Evolutionary conservation across 371 early-diverging fungal species (phyloP).

Genomic region (Mortierella sp.): DNA sequence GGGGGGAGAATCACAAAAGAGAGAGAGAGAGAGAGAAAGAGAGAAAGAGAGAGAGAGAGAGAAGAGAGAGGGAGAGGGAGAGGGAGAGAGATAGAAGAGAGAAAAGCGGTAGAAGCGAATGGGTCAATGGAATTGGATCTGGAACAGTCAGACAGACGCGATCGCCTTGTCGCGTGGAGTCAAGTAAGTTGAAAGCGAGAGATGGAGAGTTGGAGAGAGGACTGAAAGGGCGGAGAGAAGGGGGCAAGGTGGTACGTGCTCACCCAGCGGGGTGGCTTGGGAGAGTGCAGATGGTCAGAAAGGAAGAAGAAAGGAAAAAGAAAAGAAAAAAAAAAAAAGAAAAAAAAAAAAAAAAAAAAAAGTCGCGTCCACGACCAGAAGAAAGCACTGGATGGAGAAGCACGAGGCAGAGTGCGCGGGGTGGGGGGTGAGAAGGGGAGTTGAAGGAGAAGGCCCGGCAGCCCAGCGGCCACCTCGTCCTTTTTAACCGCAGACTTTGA

Average conservation of each 20-base stretch:
- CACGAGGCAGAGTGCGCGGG: neutral
- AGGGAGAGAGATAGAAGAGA: no score
- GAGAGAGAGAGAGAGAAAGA: neutral
- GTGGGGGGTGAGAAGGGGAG: neutral
- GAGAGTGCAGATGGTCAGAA: neutral
- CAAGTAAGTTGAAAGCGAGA: no score
- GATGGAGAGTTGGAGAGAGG: neutral
- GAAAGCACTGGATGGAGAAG: neutral
- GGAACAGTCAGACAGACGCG: no score
- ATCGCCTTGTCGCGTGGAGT: neutral
- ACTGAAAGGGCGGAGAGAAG: neutral
- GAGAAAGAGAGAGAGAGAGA: no score
- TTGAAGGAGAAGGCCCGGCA: neutral
- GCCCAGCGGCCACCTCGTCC: neutral
- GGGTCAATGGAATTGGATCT: no score
- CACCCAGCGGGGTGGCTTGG: neutral
- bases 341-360: no score
- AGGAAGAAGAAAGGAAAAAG: neutral
- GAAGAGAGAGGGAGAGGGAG: no score
- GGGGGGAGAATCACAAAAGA: neutral
- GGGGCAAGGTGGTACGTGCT: neutral
- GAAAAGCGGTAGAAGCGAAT: no score
- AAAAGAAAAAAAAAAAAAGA: no score
- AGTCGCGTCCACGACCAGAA: no score
- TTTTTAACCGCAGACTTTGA: neutral